Evolutionary conservation across 768 basidiomycete species (phyloP).

Genomic region (Rubroboletus satanas): DNA sequence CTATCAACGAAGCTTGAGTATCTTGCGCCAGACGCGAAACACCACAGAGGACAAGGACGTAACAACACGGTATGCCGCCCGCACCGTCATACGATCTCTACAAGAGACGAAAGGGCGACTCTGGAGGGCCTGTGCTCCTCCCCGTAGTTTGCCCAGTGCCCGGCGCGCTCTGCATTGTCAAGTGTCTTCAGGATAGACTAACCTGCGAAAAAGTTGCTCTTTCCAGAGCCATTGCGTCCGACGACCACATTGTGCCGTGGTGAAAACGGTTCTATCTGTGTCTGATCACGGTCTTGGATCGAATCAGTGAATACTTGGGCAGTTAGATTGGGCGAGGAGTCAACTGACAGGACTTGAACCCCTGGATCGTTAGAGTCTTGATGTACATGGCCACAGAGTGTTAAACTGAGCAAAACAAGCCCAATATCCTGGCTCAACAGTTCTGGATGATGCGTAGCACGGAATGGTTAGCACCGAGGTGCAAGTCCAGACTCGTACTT

Average conservation of each 20-base stretch:
- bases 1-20: conserved; percentile 35
- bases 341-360: conserved; percentile 92
- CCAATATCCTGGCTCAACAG: not conserved
- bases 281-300: conserved; percentile 73
- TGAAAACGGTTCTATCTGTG: conserved; percentile 91
- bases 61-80: not conserved
- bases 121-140: not conserved
- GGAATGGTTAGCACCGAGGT: not conserved
- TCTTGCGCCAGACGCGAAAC: not conserved
- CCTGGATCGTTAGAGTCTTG: conserved; percentile 86
- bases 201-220: conserved; percentile 99
- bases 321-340: not conserved
- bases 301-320: conserved; percentile 1
- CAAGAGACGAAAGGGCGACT: not conserved
- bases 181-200: conserved; percentile 20
- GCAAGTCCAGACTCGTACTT: not conserved
- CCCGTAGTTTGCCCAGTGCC: not conserved
- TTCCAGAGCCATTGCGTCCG: conserved; percentile 95
- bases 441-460: not conserved
- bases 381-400: conserved; percentile 56
- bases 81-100: not conserved
- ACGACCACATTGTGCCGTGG: conserved; percentile 95
- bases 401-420: not conserved
- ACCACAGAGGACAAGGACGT: not conserved
- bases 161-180: not conserved